phyloP scores from a whole-genome alignment of 2,329 filamentous ascomycete genomes.

The Xylariaceae sp. region DNA sequence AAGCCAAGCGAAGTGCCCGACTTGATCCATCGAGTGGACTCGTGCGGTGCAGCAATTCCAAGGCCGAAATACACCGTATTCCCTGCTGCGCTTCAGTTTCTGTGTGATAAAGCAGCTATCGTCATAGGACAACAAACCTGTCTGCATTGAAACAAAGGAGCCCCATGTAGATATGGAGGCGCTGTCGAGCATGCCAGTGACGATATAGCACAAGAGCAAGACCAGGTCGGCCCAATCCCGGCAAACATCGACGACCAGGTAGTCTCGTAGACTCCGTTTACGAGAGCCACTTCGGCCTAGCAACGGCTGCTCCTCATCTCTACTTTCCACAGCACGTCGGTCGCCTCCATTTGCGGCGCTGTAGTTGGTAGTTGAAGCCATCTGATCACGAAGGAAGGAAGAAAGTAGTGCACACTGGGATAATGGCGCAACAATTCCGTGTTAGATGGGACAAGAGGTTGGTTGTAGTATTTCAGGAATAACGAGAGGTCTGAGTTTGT shows the following conservation, averaged over 20 bases:
- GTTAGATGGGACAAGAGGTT: no score
- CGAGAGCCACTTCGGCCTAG: conserved; percentile 16
- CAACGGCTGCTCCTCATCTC: conserved; percentile 33
- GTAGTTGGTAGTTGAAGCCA: conserved; percentile 27
- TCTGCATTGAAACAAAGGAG: conserved; percentile 81
- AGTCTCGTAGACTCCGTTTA: conserved; percentile 29
- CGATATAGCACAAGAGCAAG: conserved; percentile 68
- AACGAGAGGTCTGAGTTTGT: no score
- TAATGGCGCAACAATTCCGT: no score
- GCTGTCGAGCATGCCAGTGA: conserved; percentile 75
- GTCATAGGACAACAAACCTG: conserved; percentile 45
- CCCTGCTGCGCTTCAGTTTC: conserved; percentile 35
- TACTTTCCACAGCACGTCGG: conserved; percentile 6
- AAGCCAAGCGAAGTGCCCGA: conserved; percentile 65
- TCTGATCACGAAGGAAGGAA: conserved; percentile 3
- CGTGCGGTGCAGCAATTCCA: conserved; percentile 57
- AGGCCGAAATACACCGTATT: conserved; percentile 79
- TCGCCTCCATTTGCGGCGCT: conserved; percentile 19
- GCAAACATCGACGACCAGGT: conserved; percentile 46
- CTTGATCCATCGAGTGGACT: conserved; percentile 63
- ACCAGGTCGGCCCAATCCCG: conserved; percentile 64
- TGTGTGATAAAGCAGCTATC: neutral
- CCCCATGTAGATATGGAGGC: conserved; percentile 74
- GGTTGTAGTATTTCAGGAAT: no score
- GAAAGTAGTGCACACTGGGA: no score